Percentiles rank a stretch among this genome's conserved stretches.
phyloP scores from a whole-genome alignment of 2,329 filamentous ascomycete species.

The Trichoderma oligosporum region DNA sequence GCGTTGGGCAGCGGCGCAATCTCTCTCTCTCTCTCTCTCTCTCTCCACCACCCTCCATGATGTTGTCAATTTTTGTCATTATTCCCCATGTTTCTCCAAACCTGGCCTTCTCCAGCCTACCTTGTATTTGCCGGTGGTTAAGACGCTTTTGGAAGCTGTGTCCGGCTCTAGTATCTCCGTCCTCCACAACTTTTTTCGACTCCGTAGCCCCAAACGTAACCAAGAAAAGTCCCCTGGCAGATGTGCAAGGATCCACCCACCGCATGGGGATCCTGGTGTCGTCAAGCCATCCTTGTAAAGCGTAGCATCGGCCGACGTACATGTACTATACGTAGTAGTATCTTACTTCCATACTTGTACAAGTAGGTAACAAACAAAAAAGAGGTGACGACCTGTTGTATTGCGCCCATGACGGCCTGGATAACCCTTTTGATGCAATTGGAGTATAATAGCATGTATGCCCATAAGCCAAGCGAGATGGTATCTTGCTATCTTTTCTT shows the following conservation, averaged over 20 bases:
- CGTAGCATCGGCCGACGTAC: neutral
- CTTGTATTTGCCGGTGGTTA: conserved; percentile 6
- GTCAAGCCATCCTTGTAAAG: conserved; percentile 1
- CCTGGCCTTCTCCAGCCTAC: neutral
- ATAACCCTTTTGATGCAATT: neutral
- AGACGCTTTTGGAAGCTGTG: conserved; percentile 18
- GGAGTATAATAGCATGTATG: conserved; percentile 8
- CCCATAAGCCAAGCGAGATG: neutral
- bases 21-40: too few species aligned
- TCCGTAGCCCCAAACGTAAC: conserved; percentile 6
- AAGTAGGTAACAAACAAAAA: neutral
- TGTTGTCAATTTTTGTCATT: neutral
- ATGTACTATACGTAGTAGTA: neutral
- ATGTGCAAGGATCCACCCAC: conserved; percentile 10
- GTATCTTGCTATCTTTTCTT: neutral
- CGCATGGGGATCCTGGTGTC: conserved; percentile 8
- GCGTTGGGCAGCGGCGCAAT: neutral
- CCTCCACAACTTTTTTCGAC: neutral
- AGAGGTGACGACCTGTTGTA: neutral
- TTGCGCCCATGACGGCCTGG: conserved; percentile 15
- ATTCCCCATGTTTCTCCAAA: conserved; percentile 13
- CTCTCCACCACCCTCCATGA: neutral
- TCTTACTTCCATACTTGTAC: neutral
- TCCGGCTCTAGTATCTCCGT: conserved; percentile 17
- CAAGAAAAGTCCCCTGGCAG: conserved; percentile 9